These are phyloP conservation scores for Colletotrichum destructivum DNA, from an alignment of 2,329 filamentous ascomycete genomes.

Conservation along the genomic window DNA sequence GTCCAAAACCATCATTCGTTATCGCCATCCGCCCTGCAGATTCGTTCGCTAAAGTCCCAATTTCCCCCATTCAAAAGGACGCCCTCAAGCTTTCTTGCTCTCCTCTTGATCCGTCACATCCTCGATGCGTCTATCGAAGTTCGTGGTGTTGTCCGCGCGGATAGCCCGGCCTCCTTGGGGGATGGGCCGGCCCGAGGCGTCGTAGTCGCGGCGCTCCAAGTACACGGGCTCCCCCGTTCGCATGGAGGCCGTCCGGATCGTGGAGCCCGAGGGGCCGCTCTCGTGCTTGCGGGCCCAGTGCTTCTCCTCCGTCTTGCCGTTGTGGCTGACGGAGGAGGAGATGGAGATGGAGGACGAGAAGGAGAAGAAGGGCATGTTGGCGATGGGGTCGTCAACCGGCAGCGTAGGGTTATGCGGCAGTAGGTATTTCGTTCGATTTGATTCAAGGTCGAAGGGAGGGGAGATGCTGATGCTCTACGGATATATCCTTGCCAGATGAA, in stretches of 20 bases:
- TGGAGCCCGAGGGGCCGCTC: constrained; percentile 7
- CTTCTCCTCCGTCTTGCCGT: constrained; percentile 31
- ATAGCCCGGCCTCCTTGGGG: constrained; percentile 27
- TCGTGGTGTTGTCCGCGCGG: not conserved
- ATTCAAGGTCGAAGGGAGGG: too few relatives aligned
- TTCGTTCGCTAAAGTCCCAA: not conserved
- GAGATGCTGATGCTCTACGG: not conserved
- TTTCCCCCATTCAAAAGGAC: not conserved
- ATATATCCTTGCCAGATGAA: not conserved
- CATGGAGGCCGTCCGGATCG: constrained; percentile 27
- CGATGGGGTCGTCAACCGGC: too few relatives aligned
- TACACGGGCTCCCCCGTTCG: constrained; percentile 20
- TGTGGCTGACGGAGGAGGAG: constrained; percentile 26
- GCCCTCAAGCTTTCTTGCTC: not conserved
- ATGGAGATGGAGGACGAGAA: constrained; percentile 31
- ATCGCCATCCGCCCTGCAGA: too few relatives aligned
- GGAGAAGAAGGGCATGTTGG: constrained; percentile 28
- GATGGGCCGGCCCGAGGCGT: constrained; percentile 23
- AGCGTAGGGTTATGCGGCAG: too few relatives aligned
- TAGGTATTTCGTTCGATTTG: too few relatives aligned
- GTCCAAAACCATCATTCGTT: too few relatives aligned
- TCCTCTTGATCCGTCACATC: constrained; percentile 27
- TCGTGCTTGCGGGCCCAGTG: constrained; percentile 29
- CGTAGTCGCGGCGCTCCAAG: constrained; percentile 28
- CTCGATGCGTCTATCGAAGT: constrained; percentile 24